phyloP scores from a whole-genome alignment of 192 early-diverging fungal species.

The Physocladia obscura region DNA sequence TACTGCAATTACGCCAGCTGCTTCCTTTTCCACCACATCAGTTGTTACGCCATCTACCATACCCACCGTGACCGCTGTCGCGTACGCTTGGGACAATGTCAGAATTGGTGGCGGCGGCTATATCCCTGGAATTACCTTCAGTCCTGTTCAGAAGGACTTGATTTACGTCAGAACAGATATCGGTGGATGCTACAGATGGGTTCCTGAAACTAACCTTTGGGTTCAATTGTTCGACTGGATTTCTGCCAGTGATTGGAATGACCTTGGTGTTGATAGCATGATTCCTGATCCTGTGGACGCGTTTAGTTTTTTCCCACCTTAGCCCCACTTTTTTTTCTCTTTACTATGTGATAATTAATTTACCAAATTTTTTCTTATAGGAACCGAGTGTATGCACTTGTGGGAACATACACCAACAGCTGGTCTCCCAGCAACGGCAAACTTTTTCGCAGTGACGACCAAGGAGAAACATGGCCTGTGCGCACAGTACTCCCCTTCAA shows the following conservation, averaged over 20 bases:
- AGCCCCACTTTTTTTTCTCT: background rate
- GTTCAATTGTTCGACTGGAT: conserved; percentile 25
- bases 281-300: conserved; percentile 34
- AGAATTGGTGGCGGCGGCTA: conserved; percentile 10
- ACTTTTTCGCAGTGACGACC: background rate
- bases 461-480: background rate
- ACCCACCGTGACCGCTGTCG: background rate
- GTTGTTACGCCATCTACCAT: background rate
- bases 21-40: background rate
- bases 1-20: background rate
- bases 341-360: background rate
- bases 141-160: conserved; percentile 26
- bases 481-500: background rate
- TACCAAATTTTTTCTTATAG: background rate
- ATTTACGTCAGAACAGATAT: conserved; percentile 34
- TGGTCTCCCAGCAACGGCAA: background rate
- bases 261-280: conserved; percentile 26
- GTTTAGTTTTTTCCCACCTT: background rate
- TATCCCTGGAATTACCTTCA: conserved; percentile 29
- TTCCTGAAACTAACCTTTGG: conserved; percentile 18
- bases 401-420: background rate
- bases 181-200: conserved; percentile 33
- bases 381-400: background rate
- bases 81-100: background rate
- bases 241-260: conserved; percentile 18